A percentile compares a stretch with the other conserved stretches of the same genome.
phyloP scores from a whole-genome alignment of 2,329 filamentous ascomycete genomes.

The Neopestalotiopsis sp. region DNA sequence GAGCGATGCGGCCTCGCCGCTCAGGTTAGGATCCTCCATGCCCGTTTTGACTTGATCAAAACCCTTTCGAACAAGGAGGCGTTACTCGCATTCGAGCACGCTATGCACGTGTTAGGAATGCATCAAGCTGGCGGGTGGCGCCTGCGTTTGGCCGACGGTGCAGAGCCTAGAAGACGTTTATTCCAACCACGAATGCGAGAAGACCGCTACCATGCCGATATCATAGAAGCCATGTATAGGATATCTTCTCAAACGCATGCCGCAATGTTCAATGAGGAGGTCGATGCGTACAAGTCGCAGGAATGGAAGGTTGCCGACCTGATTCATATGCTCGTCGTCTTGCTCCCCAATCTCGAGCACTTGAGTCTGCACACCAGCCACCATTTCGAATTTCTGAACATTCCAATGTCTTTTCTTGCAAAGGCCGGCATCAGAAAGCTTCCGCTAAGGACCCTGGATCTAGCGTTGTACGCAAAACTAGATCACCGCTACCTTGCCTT shows the following conservation, averaged over 20 bases:
- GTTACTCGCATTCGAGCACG: neutral
- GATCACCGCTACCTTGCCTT: neutral
- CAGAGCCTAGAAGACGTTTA: neutral
- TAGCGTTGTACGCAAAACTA: neutral
- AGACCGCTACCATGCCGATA: neutral
- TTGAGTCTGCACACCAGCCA: neutral
- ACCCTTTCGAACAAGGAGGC: neutral
- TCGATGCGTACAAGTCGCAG: neutral
- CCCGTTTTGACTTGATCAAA: neutral
- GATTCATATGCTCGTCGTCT: neutral
- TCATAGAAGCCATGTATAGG: neutral
- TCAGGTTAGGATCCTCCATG: neutral
- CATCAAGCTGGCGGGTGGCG: neutral
- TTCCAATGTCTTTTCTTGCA: neutral
- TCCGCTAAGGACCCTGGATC: neutral
- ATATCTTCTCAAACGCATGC: neutral
- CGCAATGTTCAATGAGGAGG: neutral
- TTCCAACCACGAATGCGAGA: neutral
- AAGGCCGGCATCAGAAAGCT: neutral
- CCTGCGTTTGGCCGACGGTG: neutral
- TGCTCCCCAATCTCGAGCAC: neutral
- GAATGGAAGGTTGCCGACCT: neutral
- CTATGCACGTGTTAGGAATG: neutral
- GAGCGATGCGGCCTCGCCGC: constrained; percentile 26
- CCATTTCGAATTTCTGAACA: neutral